Conservation (phyloP, 805 yeast genomes). For the Saturnispora halmiae region DNA sequence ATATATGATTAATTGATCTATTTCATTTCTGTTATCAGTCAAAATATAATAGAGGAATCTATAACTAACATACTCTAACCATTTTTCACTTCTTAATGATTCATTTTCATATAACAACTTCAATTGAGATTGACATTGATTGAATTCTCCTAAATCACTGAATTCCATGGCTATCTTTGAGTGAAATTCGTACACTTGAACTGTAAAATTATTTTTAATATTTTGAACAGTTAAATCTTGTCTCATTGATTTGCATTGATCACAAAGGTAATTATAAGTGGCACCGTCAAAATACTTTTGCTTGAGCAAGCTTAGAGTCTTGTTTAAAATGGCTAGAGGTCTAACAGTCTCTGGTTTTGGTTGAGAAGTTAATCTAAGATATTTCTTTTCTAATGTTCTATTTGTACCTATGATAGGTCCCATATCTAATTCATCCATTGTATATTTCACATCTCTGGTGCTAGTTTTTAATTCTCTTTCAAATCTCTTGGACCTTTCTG, state of each 20-base stretch:
- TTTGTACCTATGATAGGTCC: slow-evolving; percentile 51
- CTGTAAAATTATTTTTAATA: slow-evolving; percentile 66
- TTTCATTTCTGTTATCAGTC: slow-evolving; percentile 56
- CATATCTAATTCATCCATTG: slow-evolving; percentile 9
- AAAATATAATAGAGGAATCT: slow-evolving; percentile 65
- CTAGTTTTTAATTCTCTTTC: slow-evolving; percentile 27
- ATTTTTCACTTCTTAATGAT: slow-evolving; percentile 24
- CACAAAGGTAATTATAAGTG: slow-evolving; percentile 69
- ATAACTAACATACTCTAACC: slow-evolving; percentile 63
- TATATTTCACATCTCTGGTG: slow-evolving; percentile 8
- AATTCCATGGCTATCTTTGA: slow-evolving; percentile 79
- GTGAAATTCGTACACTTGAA: slow-evolving; percentile 74
- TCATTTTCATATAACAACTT: slow-evolving; percentile 46
- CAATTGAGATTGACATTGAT: slow-evolving; percentile 86
- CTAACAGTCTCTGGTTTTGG: slow-evolving; percentile 82
- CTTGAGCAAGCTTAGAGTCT: slow-evolving; percentile 47
- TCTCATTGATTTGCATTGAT: slow-evolving; percentile 84
- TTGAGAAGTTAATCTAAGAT: slow-evolving; percentile 78
- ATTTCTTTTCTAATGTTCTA: slow-evolving; percentile 61
- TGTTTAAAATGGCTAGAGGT: slow-evolving; percentile 53
- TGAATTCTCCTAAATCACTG: slow-evolving; percentile 85
- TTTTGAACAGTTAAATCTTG: slow-evolving; percentile 93
- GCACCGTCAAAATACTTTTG: slow-evolving; percentile 42
- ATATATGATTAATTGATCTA: slow-evolving; percentile 33
- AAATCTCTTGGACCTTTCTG: slow-evolving; percentile 39